Conservation (phyloP, 2,329 filamentous ascomycete genomes). For the Colletotrichum viniferum region DNA sequence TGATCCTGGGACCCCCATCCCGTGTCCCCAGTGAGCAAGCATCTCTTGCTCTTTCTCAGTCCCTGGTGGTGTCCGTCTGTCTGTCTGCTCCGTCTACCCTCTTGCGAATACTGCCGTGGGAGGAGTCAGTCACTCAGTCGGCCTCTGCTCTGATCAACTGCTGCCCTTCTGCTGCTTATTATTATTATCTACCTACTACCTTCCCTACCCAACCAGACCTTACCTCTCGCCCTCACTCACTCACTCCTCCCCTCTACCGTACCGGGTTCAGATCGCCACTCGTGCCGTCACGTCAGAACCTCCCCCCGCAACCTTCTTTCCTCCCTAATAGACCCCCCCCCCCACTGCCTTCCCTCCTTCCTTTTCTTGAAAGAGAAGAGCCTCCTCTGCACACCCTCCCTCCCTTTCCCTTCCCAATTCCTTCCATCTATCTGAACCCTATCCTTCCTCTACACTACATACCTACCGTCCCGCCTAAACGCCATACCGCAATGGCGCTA, state of each 20-base stretch:
- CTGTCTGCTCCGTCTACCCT: neutral
- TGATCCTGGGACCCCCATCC: neutral
- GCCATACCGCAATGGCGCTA: slow-evolving; percentile 14
- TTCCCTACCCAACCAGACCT: neutral
- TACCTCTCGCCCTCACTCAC: neutral
- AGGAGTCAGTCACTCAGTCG: neutral
- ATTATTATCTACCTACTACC: neutral
- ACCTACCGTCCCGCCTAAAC: neutral
- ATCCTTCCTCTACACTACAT: neutral
- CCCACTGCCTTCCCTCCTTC: slow-evolving; percentile 15
- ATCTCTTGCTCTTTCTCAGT: neutral
- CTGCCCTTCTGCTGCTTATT: neutral
- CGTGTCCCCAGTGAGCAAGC: neutral
- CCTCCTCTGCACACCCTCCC: slow-evolving; percentile 19
- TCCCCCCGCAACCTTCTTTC: slow-evolving; percentile 21
- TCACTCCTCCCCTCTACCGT: neutral
- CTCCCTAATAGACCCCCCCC: slow-evolving; percentile 16
- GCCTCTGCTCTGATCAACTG: neutral
- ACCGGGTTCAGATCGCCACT: slow-evolving; percentile 21
- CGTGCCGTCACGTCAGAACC: slow-evolving; percentile 20
- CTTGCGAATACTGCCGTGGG: neutral
- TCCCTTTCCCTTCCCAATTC: slow-evolving; percentile 1
- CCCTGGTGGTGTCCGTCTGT: neutral
- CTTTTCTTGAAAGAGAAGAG: slow-evolving; percentile 4
- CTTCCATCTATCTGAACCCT: slow-evolving; percentile 19